Base-by-base conservation (phyloP, 139 green algal genomes). In the Chlorella sorokiniana region DNA sequence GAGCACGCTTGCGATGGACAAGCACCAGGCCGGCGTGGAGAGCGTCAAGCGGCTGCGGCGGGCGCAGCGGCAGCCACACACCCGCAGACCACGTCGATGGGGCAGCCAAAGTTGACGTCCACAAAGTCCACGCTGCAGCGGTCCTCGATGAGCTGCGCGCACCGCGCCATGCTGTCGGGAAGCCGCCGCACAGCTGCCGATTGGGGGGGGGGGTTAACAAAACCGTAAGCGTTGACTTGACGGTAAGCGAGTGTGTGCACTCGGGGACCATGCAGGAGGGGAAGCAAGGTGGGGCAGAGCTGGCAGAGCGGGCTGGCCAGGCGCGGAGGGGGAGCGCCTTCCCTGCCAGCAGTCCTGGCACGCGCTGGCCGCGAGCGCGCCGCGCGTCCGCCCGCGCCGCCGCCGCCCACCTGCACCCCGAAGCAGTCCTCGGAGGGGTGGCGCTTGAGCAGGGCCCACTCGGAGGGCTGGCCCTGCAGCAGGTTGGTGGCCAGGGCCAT, bases 401-500 rank as follows among this genome's bases (percentile, higher is more conserved):
- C 6, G 25, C 27, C 3, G 4, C 84, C 3, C 73, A 94, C 90
- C 90, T 99, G 96, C 51, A 98, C 95, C 0, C 97, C 97, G 85
- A 99, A 99, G 10, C 96, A 62, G 64, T 98, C 91, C 85, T 99
- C 97, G 35, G 71, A 86, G 42, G 92, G 89, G 85, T 99, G 96
- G 9, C 95, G 86, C 89, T 96, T 95, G 29, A 99, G 76, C 82
- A 99, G 92, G 40, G 97, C 97, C 97, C 97, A 99, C 89, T 99
- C 97, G 22, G 86, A 93, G 29, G 84, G 67, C 79, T 98, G 92
- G 0, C 95, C 95, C 88, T 95, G 88, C 51, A 99, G 88, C 56
- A 99, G 86, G 86, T 98, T 98, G 35, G 95, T 97, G 20, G 90
- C 92, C 85, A 99, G 82, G 0, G 96, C 96, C 96, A 99, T 99